Evolutionary conservation across 2,329 filamentous ascomycete species (phyloP).

Genomic region (Calonectria pseudoreteaudii): DNA sequence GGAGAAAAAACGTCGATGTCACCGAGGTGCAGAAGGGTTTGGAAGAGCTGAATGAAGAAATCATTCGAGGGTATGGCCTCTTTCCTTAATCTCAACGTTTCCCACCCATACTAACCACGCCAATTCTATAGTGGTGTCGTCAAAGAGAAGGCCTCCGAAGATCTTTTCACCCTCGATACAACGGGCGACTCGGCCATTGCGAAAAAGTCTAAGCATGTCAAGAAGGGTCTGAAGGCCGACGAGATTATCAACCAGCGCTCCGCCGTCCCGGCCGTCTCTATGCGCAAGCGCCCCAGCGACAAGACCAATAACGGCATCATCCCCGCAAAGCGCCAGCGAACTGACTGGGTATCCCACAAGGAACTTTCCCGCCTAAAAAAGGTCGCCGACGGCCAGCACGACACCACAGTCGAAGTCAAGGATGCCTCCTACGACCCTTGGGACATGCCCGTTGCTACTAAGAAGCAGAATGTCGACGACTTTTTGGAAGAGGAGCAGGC

Average conservation of each 20-base stretch:
- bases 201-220: slow-evolving; percentile 72
- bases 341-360: slow-evolving; percentile 84
- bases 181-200: slow-evolving; percentile 76
- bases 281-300: slow-evolving; percentile 79
- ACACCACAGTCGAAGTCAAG: slow-evolving; percentile 64
- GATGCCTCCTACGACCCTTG: slow-evolving; percentile 84
- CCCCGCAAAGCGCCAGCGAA: slow-evolving; percentile 79
- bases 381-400: slow-evolving; percentile 80
- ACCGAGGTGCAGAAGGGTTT: slow-evolving; percentile 87
- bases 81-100: background rate
- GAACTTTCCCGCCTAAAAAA: slow-evolving; percentile 83
- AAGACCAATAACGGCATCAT: slow-evolving; percentile 80
- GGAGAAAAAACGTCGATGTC: slow-evolving; percentile 98
- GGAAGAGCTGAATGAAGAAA: slow-evolving; percentile 85
- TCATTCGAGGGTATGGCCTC: slow-evolving; percentile 81
- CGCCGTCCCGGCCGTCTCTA: slow-evolving; percentile 80
- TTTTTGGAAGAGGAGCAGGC: slow-evolving; percentile 76
- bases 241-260: slow-evolving; percentile 91
- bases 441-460: slow-evolving; percentile 60
- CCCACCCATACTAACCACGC: slow-evolving; percentile 29
- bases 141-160: slow-evolving; percentile 82
- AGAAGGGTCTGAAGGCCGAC: slow-evolving; percentile 88
- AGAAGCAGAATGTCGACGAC: slow-evolving; percentile 54
- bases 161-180: slow-evolving; percentile 88
- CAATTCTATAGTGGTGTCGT: slow-evolving; percentile 78